Evolutionary conservation across 78 protist species (phyloP), one percentile per base, ranked within the genome.

Genomic region (Speleostelium caveatum): DNA sequence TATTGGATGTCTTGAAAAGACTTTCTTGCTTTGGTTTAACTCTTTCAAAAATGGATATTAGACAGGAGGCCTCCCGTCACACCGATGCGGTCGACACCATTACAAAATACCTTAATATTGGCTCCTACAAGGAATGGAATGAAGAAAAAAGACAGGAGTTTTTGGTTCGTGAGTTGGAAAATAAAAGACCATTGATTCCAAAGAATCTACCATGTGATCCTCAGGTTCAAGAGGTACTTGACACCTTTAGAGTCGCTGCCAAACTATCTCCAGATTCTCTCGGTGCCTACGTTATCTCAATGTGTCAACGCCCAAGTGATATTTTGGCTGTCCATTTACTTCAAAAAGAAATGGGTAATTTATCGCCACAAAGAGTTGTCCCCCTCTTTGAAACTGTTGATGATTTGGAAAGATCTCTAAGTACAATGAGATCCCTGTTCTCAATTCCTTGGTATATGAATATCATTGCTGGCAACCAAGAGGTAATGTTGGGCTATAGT

Each of bases 401-500:
- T 7, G 96, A 86, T 55, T 26, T 87, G 14, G 78, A 55, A 2
- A 14, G 74, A 6, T 74, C 96, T 35, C 93, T 87, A 8, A 35
- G 38, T 21, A 79, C 88, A 10, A 83, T 88, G 85, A 65, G 69
- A 28, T 3, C 21, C 21, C 69, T 93, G 10, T 83, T 60, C 67
- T 21, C 10, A 21, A 51, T 75, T 39, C 85, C 17, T 45, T 86
- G 87, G 94, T 83, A 94, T 74, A 58, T 58, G 42, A 36, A 32
- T 21, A 61, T 49, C 36, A 55, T 85, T 14, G 56, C 26, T 28
- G 94, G 94, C 14, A 8, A 32, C n/a, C 96, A 93, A 66, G 95
- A 89, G 80, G 75, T 93, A 53, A 95, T 95, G 97, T 58, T 95
- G 41, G 97, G 97, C 24, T 95, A 95, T 65, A 73, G 89, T 32